Evolutionary conservation across 306 rosid genomes (phyloP).

Genomic region (Cajanus cajan): DNA sequence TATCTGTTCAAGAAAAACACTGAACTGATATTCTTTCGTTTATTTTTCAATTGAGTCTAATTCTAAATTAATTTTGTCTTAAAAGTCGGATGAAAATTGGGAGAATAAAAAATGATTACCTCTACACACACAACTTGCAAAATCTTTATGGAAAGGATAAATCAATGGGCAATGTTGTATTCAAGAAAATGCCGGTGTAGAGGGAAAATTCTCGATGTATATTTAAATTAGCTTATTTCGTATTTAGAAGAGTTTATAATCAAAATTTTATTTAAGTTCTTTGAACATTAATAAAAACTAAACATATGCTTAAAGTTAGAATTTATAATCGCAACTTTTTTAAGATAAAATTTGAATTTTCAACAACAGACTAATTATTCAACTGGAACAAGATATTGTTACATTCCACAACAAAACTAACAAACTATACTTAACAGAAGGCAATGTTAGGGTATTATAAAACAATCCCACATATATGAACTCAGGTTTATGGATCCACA

Average conservation of each 20-base stretch:
- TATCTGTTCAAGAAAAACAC: too few relatives aligned
- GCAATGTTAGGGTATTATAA: slow-evolving; percentile 36
- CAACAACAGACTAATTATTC: slow-evolving; percentile 22
- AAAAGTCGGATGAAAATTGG: too few relatives aligned
- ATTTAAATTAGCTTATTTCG: not conserved
- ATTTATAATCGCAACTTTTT: not conserved
- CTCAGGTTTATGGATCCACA: slow-evolving; percentile 35
- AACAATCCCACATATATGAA: slow-evolving; percentile 44
- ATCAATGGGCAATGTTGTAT: not conserved
- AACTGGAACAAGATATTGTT: slow-evolving; percentile 17
- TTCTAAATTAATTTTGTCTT: too few relatives aligned
- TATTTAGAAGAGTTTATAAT: not conserved
- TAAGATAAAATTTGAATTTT: not conserved
- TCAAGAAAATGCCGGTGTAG: not conserved
- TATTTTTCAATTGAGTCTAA: too few relatives aligned
- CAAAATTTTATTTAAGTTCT: not conserved
- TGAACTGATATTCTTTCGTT: too few relatives aligned
- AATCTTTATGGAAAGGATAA: not conserved
- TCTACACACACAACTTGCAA: too few relatives aligned
- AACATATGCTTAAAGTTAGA: not conserved
- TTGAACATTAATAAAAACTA: not conserved
- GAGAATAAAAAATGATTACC: too few relatives aligned
- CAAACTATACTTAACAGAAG: slow-evolving; percentile 25
- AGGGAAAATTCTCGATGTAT: not conserved
- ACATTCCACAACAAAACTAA: slow-evolving; percentile 35